Evolutionary conservation across 2,329 filamentous ascomycete genomes (phyloP).

Genomic region (Magnaporthales sp.): DNA sequence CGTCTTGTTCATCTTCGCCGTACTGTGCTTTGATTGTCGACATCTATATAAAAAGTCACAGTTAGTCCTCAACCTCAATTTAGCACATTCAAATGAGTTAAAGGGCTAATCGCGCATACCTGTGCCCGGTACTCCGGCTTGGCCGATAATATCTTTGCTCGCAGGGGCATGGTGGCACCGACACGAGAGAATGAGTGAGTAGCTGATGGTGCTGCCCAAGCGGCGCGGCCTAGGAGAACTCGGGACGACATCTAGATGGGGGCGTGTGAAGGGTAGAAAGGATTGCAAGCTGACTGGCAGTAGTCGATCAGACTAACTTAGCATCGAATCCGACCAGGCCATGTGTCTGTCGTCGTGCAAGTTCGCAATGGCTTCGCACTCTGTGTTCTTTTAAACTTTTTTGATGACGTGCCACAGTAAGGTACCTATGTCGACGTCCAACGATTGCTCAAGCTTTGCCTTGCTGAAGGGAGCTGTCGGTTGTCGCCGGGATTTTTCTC

Average conservation of each 20-base stretch:
- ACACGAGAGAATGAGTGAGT: slow-evolving; percentile 16
- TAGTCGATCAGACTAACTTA: neutral
- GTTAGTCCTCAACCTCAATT: neutral
- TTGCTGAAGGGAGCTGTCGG: neutral
- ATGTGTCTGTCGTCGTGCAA: neutral
- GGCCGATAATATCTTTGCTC: slow-evolving; percentile 62
- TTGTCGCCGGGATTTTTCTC: slow-evolving; percentile 3
- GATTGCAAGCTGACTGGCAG: slow-evolving; percentile 5
- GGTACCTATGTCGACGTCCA: neutral
- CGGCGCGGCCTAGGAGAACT: slow-evolving; percentile 44
- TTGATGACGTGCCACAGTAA: neutral
- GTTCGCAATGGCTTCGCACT: neutral
- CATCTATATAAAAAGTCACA: slow-evolving; percentile 20
- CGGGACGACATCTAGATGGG: slow-evolving; percentile 47
- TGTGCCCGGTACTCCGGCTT: slow-evolving; percentile 42
- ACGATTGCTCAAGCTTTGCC: neutral
- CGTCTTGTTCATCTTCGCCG: slow-evolving; percentile 76
- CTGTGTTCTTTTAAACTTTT: neutral
- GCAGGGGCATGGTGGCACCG: slow-evolving; percentile 63
- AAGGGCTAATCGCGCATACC: slow-evolving; percentile 28
- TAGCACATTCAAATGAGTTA: neutral
- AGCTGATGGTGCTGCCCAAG: slow-evolving; percentile 34
- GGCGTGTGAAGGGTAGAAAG: neutral
- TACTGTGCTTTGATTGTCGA: slow-evolving; percentile 44
- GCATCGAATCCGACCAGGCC: neutral